Evolutionary conservation across 2,329 filamentous ascomycete genomes (phyloP).

Genomic region (Acephala macrosclerotiorum): DNA sequence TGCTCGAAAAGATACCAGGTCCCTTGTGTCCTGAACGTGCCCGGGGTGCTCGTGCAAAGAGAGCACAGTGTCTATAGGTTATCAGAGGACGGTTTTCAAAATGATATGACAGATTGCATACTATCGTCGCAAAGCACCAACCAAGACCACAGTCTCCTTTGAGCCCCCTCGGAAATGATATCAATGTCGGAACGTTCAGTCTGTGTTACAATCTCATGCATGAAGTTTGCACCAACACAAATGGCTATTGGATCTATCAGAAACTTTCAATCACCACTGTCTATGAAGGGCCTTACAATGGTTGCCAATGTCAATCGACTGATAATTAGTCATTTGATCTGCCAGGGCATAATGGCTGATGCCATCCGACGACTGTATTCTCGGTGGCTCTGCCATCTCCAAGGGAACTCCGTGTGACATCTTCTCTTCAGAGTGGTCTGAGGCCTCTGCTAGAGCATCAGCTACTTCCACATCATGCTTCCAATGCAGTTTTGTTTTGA

Average conservation of each 20-base stretch:
- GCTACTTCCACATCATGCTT: conserved; percentile 39
- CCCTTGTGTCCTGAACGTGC: conserved; percentile 38
- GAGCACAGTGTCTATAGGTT: conserved; percentile 65
- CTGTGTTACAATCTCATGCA: conserved; percentile 51
- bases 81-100: conserved; percentile 14
- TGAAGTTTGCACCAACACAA: conserved; percentile 75
- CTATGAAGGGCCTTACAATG: conserved; percentile 56
- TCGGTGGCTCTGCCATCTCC: background rate
- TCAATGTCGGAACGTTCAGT: conserved; percentile 36
- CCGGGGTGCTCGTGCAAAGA: conserved; percentile 69
- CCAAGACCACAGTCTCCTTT: conserved; percentile 73
- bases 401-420: background rate
- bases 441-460: conserved; percentile 5
- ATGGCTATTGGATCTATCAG: conserved; percentile 55
- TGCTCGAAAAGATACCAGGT: conserved; percentile 51
- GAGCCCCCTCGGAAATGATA: conserved; percentile 44
- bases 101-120: conserved; percentile 41
- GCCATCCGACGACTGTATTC: conserved; percentile 2
- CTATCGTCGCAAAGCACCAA: conserved; percentile 71
- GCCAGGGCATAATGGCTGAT: conserved; percentile 58
- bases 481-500: conserved; percentile 20
- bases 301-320: conserved; percentile 72
- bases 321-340: conserved; percentile 78
- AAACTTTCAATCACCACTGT: background rate
- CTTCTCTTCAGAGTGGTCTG: background rate